These are phyloP conservation scores for Calonectria ilicicola DNA, from an alignment of 2,329 filamentous ascomycete species.

Conservation along the genomic window DNA sequence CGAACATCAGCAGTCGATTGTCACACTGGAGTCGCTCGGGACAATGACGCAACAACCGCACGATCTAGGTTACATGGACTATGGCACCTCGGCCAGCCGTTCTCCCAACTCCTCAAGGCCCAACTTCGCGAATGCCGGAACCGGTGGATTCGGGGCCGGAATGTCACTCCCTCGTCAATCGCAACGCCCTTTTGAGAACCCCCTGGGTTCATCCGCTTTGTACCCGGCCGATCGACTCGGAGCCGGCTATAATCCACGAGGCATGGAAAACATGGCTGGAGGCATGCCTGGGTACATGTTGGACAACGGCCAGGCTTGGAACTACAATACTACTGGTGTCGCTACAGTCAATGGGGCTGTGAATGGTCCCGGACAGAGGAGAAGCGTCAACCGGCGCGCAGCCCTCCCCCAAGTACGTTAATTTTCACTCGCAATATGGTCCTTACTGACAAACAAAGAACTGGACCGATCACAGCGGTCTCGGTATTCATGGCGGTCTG, in stretches of 20 bases:
- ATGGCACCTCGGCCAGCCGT: slow-evolving; percentile 70
- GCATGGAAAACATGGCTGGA: slow-evolving; percentile 61
- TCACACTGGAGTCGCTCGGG: slow-evolving; percentile 35
- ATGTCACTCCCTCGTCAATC: slow-evolving; percentile 61
- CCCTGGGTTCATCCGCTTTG: slow-evolving; percentile 71
- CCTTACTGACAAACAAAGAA: slow-evolving; percentile 50
- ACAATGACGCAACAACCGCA: slow-evolving; percentile 62
- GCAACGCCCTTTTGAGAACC: slow-evolving; percentile 83
- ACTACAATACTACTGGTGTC: slow-evolving; percentile 76
- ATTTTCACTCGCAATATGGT: neutral
- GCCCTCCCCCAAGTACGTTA: slow-evolving; percentile 80
- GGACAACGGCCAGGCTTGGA: slow-evolving; percentile 85
- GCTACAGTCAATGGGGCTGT: slow-evolving; percentile 72
- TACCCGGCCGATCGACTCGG: slow-evolving; percentile 78
- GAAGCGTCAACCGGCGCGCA: slow-evolving; percentile 65
- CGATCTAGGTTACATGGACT: slow-evolving; percentile 80
- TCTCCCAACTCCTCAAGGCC: slow-evolving; percentile 77
- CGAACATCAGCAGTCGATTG: slow-evolving; percentile 38
- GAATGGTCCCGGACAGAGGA: slow-evolving; percentile 70
- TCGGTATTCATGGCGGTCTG: slow-evolving; percentile 56
- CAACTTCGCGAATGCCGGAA: slow-evolving; percentile 53
- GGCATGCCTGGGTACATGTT: slow-evolving; percentile 63
- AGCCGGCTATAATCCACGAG: slow-evolving; percentile 70
- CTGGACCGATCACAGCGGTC: slow-evolving; percentile 62
- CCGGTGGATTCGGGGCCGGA: slow-evolving; percentile 63